Evolutionary conservation across 495 filamentous ascomycete species (phyloP).

Genomic region (Cercophora newfieldiana): DNA sequence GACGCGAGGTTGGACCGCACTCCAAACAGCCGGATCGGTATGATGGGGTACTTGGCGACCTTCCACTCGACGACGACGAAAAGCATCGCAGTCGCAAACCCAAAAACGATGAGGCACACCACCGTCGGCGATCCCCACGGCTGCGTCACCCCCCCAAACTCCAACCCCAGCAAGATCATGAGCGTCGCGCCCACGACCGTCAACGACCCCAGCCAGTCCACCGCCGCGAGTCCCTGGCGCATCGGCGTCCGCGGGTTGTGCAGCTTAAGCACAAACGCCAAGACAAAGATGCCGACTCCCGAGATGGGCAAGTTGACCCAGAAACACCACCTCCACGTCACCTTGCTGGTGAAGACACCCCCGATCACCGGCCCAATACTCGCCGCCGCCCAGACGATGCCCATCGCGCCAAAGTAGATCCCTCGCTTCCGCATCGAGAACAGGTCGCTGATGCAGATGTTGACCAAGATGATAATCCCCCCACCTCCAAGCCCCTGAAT

Average conservation of each 20-base stretch:
- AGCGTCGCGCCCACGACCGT: conserved; percentile 73
- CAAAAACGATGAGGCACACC: conserved; percentile 78
- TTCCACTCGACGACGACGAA: conserved; percentile 72
- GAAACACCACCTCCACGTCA: conserved; percentile 67
- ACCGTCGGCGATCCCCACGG: conserved; percentile 77
- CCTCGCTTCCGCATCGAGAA: conserved; percentile 71
- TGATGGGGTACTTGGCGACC: conserved; percentile 73
- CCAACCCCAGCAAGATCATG: conserved; percentile 79
- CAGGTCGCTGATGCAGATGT: conserved; percentile 79
- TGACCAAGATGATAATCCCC: conserved; percentile 75
- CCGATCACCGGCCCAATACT: conserved; percentile 63
- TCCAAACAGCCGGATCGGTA: conserved; percentile 69
- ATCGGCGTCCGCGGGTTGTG: conserved; percentile 75
- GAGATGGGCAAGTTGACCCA: conserved; percentile 80
- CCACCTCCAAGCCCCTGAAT: conserved; percentile 86
- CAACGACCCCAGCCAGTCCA: conserved; percentile 74
- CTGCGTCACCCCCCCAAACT: conserved; percentile 72
- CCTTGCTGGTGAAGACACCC: conserved; percentile 58
- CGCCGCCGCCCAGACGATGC: conserved; percentile 55
- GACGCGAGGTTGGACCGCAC: conserved; percentile 59
- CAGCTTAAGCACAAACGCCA: conserved; percentile 71
- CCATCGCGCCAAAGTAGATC: conserved; percentile 54
- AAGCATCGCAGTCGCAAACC: conserved; percentile 57
- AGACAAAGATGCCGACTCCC: conserved; percentile 64
- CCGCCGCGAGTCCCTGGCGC: conserved; percentile 65